phyloP scores from a whole-genome alignment of 768 basidiomycete genomes.

The Galerina marginata region DNA sequence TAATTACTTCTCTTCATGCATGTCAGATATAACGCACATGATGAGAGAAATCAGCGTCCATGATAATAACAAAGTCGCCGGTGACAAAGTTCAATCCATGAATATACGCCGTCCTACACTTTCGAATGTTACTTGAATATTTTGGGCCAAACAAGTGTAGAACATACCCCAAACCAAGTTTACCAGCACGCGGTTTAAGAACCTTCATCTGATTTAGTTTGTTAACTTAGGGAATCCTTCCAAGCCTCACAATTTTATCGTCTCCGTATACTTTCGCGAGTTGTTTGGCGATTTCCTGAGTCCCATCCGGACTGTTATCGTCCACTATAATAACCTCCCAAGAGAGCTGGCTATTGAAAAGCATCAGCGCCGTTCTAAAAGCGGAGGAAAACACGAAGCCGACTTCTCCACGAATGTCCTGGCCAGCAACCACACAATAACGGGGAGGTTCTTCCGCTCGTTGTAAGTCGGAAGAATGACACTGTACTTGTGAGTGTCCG shows the following conservation, averaged over 20 bases:
- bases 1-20: neutral
- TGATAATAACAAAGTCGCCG: constrained; percentile 94
- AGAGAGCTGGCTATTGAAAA: constrained; percentile 57
- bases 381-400: constrained; percentile 29
- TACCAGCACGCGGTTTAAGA: constrained; percentile 86
- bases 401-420: constrained; percentile 80
- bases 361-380: constrained; percentile 14
- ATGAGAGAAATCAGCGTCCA: constrained; percentile 97
- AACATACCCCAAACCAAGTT: constrained; percentile 85
- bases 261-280: constrained; percentile 82
- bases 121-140: constrained; percentile 2
- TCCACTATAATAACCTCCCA: constrained; percentile 95
- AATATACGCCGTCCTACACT: constrained; percentile 85
- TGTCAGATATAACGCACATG: constrained; percentile 61
- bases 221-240: neutral
- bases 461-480: constrained; percentile 96
- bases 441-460: constrained; percentile 89
- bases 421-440: constrained; percentile 86
- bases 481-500: constrained; percentile 80
- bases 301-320: constrained; percentile 92
- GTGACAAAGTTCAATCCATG: constrained; percentile 89
- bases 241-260: constrained; percentile 70
- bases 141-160: neutral
- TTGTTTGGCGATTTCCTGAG: constrained; percentile 85
- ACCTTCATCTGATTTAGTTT: constrained; percentile 51